A percentile compares a stretch with the other conserved stretches of the same genome.
Conservation (phyloP, 192 early-diverging fungal species). For the Phlyctochytrium planicorne region DNA sequence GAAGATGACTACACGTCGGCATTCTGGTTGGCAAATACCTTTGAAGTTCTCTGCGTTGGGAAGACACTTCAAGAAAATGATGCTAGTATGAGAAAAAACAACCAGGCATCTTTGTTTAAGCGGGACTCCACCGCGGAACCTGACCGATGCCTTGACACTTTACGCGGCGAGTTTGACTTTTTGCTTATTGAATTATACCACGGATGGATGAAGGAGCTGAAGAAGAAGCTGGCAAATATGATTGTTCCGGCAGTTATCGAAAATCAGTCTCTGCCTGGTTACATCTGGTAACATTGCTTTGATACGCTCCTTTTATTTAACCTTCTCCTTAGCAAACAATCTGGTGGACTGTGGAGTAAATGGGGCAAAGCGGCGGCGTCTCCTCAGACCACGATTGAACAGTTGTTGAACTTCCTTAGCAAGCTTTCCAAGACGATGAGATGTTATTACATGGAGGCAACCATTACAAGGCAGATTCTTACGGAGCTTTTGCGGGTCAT, state of each 20-base stretch:
- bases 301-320: not conserved
- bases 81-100: constrained; percentile 11
- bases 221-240: constrained; percentile 92
- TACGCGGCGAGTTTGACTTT: constrained; percentile 87
- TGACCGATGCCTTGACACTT: constrained; percentile 78
- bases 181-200: constrained; percentile 94
- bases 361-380: constrained; percentile 73
- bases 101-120: not conserved
- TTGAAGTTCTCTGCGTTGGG: constrained; percentile 90
- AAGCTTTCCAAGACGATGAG: constrained; percentile 95
- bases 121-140: constrained; percentile 29
- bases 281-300: constrained; percentile 55
- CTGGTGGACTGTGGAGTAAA: constrained; percentile 86
- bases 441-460: constrained; percentile 94
- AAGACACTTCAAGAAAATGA: constrained; percentile 54
- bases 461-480: constrained; percentile 89
- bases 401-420: constrained; percentile 89
- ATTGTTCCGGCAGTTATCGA: constrained; percentile 96
- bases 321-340: constrained; percentile 75
- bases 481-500: constrained; percentile 93
- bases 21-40: constrained; percentile 97
- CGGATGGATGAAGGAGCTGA: constrained; percentile 97
- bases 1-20: constrained; percentile 83
- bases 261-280: constrained; percentile 91
- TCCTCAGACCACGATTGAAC: constrained; percentile 90